These are phyloP conservation scores for Cordia subcordata DNA, from an alignment of 257 asterid genomes.

Conservation along the genomic window DNA sequence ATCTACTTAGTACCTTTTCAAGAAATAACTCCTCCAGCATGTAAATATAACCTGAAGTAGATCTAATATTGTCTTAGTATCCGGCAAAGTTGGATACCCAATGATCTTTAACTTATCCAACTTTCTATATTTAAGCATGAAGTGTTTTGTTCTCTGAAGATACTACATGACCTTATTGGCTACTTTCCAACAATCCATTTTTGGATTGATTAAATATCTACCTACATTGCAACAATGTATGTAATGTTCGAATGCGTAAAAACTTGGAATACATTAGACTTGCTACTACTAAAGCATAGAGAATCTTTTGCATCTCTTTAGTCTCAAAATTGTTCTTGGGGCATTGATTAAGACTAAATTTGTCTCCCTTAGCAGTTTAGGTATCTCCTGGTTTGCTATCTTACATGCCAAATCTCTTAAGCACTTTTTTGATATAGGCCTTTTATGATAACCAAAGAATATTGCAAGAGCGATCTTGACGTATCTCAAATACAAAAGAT, in stretches of 20 bases:
- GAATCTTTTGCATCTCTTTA: not conserved
- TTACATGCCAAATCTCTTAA: not conserved
- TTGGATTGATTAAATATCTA: too few relatives aligned
- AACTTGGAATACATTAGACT: slow-evolving; percentile 4
- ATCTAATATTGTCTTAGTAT: not conserved
- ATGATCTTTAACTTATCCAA: not conserved
- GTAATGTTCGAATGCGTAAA: slow-evolving; percentile 2
- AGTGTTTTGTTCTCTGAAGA: not conserved
- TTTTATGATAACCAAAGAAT: not conserved
- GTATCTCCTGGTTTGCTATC: not conserved
- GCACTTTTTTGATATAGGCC: not conserved
- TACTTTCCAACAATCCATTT: not conserved
- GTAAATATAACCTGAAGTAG: not conserved
- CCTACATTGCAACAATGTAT: not conserved
- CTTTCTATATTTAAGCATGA: not conserved
- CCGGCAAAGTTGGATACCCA: slow-evolving; percentile 1
- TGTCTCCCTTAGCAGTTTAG: not conserved
- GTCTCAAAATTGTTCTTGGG: not conserved
- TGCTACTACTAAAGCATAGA: slow-evolving; percentile 3
- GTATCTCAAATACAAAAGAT: not conserved
- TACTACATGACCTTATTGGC: not conserved
- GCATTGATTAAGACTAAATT: not conserved
- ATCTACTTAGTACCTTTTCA: not conserved
- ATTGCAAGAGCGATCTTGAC: not conserved
- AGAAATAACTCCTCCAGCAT: not conserved